phyloP scores from a whole-genome alignment of 805 yeast species.

The Candida ficus region DNA sequence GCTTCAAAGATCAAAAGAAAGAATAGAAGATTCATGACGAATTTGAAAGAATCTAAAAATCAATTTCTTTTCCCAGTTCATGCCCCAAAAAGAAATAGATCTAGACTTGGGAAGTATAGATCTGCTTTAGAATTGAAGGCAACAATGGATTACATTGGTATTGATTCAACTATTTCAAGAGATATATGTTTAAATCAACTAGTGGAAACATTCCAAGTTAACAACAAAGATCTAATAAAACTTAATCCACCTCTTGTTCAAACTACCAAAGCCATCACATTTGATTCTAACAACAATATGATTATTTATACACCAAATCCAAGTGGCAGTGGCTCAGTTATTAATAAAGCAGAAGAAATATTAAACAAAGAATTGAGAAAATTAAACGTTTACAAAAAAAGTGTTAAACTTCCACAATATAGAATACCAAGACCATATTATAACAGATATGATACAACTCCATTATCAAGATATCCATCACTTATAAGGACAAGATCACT shows the following conservation, averaged over 20 bases:
- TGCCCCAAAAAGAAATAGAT: conserved; percentile 19
- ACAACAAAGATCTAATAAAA: conserved; percentile 9
- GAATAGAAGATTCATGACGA: conserved; percentile 20
- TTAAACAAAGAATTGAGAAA: conserved; percentile 20
- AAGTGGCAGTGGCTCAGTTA: conserved; percentile 17
- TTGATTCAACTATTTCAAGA: conserved; percentile 19
- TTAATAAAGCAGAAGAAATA: conserved; percentile 19
- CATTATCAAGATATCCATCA: conserved; percentile 6
- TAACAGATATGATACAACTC: conserved; percentile 14
- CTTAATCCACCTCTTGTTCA: conserved; percentile 12
- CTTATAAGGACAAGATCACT: conserved; percentile 19
- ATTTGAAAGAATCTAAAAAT: conserved; percentile 14
- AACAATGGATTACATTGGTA: conserved; percentile 18
- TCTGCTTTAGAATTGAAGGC: conserved; percentile 19
- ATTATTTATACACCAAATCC: conserved; percentile 23
- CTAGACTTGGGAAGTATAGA: conserved; percentile 24
- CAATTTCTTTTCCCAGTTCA: conserved; percentile 22
- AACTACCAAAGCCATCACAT: conserved; percentile 16
- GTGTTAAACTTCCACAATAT: conserved; percentile 8
- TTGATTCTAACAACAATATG: conserved; percentile 24
- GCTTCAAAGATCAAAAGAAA: conserved; percentile 12
- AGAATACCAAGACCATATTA: conserved; percentile 11
- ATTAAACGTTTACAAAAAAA: conserved; percentile 10
- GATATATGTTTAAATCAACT: conserved; percentile 19
- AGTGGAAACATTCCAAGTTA: conserved; percentile 11